Evolutionary conservation across 495 filamentous ascomycete species (phyloP).

Genomic region (Hypoxylon subgilvum): DNA sequence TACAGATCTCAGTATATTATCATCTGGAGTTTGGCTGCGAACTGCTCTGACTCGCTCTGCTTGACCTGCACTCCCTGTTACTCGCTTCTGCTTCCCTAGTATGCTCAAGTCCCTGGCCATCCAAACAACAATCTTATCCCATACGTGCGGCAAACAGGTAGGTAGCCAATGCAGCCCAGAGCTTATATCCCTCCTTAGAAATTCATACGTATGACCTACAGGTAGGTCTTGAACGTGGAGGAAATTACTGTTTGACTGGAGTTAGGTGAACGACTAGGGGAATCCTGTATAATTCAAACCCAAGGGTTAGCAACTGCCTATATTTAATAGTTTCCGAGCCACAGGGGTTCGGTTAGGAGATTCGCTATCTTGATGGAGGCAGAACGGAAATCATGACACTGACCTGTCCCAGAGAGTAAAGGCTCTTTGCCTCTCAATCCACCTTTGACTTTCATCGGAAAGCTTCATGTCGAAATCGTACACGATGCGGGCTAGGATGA

Average conservation of each 20-base stretch:
- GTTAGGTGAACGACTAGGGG: conserved; percentile 31
- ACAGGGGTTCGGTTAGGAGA: neutral
- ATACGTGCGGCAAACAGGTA: neutral
- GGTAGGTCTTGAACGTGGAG: neutral
- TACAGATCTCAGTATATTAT: too few species aligned
- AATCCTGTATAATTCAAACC: conserved; percentile 11
- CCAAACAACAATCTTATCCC: neutral
- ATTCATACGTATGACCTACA: neutral
- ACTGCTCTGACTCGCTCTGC: too few species aligned
- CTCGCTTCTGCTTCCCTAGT: too few species aligned
- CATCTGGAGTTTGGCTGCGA: too few species aligned
- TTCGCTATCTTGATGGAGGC: neutral
- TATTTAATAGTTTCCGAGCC: neutral
- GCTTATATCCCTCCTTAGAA: neutral
- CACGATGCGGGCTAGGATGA: conserved; percentile 49
- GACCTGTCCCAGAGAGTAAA: conserved; percentile 42
- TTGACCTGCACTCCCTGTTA: too few species aligned
- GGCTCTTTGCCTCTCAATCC: conserved; percentile 40
- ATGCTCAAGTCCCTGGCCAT: too few species aligned
- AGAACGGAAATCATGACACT: neutral
- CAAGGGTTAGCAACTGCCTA: neutral
- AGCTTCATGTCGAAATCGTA: conserved; percentile 49
- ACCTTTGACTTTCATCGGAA: conserved; percentile 32
- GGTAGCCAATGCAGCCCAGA: neutral
- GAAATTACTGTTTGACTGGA: conserved; percentile 24